Evolutionary conservation across 768 basidiomycete genomes (phyloP), one percentile per base, ranked within the genome.

Genomic region (Amanita pseudoporphyria): DNA sequence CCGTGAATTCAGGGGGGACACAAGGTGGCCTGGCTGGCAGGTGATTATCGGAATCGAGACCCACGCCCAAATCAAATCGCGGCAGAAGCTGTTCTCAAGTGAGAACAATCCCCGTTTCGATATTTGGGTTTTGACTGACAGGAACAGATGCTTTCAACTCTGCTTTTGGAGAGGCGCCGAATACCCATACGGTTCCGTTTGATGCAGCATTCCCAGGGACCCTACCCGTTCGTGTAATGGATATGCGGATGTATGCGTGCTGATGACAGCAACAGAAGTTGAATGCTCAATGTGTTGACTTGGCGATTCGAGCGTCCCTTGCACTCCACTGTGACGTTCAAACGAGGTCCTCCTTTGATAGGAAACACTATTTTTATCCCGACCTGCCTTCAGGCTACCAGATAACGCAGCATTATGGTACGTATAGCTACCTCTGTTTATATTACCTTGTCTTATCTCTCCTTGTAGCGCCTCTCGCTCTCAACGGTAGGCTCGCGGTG

Each of bases 311-410:
- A 6, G 83, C 91, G 0, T 88, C 93, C 0, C 58, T 93, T 1
- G 93, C 93, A 4, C 72, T 98, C 19, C 66, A 76, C 30, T 71
- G 81, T 10, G 55, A 74, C 4, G 71, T 95, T 45, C 87, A 87
- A 54, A 55, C 56, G 0, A 71, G 74, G 16, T 95, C 91, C 0
- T 76, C 87, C 0, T 98, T 98, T 58, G 96, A 98, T 65, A 73
- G 96, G 56, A 99, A 99, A 62, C 96, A 98, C 63, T 99, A 99
- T 63, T 97, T 97, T 64, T 98, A 99, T 60, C 77, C 89, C 4
- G 96, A 98, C 64, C 74, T 96, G 31, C 93, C 96, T 0, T 74
- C 85, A 3, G 95, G 95, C 0, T 98, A 93, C 65, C 96, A 99
- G 67, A 95, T 99, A 54, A 99, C 94, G 0, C 94, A 98, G 62